Conservation (phyloP, 1,284 basidiomycete species). For the Ustilago hordei region DNA sequence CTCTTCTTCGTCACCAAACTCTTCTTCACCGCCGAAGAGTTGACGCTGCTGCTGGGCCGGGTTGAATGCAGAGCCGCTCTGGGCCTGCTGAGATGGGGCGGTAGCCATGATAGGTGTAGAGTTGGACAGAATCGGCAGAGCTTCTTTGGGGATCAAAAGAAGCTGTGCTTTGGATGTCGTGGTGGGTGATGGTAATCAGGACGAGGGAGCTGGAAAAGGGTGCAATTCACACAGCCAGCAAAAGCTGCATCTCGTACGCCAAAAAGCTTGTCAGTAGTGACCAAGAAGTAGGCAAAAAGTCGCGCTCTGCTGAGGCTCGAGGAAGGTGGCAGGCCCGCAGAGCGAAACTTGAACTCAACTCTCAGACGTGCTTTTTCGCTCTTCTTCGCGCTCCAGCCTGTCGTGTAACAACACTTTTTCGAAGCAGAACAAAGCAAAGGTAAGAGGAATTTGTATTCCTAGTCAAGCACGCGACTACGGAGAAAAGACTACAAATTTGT, state of each 20-base stretch:
- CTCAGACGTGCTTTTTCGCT: background rate
- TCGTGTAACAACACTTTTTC: constrained; percentile 19
- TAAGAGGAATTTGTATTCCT: constrained; percentile 3
- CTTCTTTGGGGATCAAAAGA: constrained; percentile 40
- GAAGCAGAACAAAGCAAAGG: constrained; percentile 1
- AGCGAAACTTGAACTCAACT: background rate
- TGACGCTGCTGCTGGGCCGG: constrained; percentile 48
- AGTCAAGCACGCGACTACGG: constrained; percentile 1
- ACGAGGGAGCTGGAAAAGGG: constrained; percentile 2
- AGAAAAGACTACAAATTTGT: background rate
- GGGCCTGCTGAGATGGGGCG: constrained; percentile 42
- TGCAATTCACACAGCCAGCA: constrained; percentile 3
- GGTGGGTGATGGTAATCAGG: constrained; percentile 6
- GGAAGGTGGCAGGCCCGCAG: background rate
- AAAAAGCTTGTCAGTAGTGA: background rate
- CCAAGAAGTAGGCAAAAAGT: constrained; percentile 6
- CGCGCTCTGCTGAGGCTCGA: background rate
- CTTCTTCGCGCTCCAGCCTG: constrained; percentile 5
- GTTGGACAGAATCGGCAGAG: constrained; percentile 16
- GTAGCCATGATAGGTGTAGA: constrained; percentile 29
- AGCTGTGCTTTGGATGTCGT: constrained; percentile 24
- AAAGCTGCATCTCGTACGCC: background rate
- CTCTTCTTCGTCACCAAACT: constrained; percentile 55
- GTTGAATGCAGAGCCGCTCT: constrained; percentile 34
- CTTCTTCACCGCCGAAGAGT: constrained; percentile 56